Evolutionary conservation across 495 filamentous ascomycete species (phyloP), one percentile per base, ranked within the genome.

Genomic region (Talaromyces nanjingensis): DNA sequence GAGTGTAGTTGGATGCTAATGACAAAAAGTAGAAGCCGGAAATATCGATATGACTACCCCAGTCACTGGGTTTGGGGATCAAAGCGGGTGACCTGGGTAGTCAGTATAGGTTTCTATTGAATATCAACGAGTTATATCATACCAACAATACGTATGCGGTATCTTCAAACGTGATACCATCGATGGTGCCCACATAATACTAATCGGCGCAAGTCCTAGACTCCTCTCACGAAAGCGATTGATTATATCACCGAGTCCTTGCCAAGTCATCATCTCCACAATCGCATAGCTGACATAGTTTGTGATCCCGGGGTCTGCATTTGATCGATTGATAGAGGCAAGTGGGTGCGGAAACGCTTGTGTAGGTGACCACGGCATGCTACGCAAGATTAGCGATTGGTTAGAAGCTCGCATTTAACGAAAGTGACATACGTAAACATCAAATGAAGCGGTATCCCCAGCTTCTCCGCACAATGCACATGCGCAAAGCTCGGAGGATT

Each of bases 401-500:
- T n/a, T n/a, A n/a, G 37, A 54, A 60, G 16, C 27, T 6, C 45
- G 14, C 3, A n/a, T 18, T 0, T n/a, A n/a, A n/a, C n/a, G n/a
- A n/a, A n/a, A n/a, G n/a, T n/a, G 4, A 77, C 82, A 67, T 72
- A 85, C 79, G 90, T 93, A 74, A 93, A 93, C 87, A 93, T 91
- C 62, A 93, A 72, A 73, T 92, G 89, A 5, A 93, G 74, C 9
- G 90, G 89, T 25, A 93, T 83, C 0, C 90, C 90, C 60, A 94
- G 73, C 68, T 86, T 87, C 72, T 94, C 87, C n/a, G 90, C 90
- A 65, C 89, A 88, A 74, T 91, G 89, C 5, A 93, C 76, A 72
- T 92, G 90, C 12, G 88, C 89, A 70, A 92, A 92, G 71, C 88
- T 89, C 0, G 90, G 90, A 2, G 90, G 90, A 69, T 94, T 94